phyloP scores from a whole-genome alignment of 495 filamentous ascomycete genomes.

The Talaromyces nanjingensis region DNA sequence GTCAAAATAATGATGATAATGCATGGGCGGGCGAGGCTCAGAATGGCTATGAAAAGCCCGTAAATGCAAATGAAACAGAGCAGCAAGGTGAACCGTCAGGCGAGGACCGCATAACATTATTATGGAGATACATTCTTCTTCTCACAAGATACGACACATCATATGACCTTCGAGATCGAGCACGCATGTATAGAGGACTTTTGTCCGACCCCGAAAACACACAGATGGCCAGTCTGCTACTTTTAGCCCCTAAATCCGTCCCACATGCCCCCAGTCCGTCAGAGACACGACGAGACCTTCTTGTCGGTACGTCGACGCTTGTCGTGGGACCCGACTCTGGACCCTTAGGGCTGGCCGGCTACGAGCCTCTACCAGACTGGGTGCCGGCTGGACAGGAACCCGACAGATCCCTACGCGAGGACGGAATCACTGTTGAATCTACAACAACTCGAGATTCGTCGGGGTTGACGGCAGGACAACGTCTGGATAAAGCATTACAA shows the following conservation, averaged over 20 bases:
- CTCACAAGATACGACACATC: slow-evolving; percentile 88
- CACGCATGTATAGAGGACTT: slow-evolving; percentile 78
- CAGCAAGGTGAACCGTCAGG: slow-evolving; percentile 22
- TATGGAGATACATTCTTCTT: slow-evolving; percentile 80
- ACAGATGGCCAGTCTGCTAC: slow-evolving; percentile 80
- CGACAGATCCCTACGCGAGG: slow-evolving; percentile 61
- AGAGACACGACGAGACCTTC: slow-evolving; percentile 65
- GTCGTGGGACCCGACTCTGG: slow-evolving; percentile 71
- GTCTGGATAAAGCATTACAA: slow-evolving; percentile 51
- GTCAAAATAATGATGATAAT: slow-evolving; percentile 18
- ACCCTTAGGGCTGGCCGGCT: slow-evolving; percentile 63
- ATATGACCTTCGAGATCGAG: slow-evolving; percentile 88
- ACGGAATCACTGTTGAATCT: slow-evolving; percentile 17
- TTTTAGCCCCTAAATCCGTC: slow-evolving; percentile 89
- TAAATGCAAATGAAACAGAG: slow-evolving; percentile 15
- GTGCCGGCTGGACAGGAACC: slow-evolving; percentile 75
- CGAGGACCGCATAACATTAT: slow-evolving; percentile 56
- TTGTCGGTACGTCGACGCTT: slow-evolving; percentile 76
- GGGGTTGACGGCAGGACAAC: slow-evolving; percentile 54
- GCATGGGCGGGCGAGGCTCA: slow-evolving; percentile 37
- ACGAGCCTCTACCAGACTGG: slow-evolving; percentile 76
- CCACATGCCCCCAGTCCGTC: slow-evolving; percentile 81
- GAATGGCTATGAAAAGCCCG: slow-evolving; percentile 15
- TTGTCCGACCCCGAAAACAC: slow-evolving; percentile 65
- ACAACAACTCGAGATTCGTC: slow-evolving; percentile 9